Evolutionary conservation across 106 monocot genomes (phyloP), one percentile per base, ranked within the genome.

Genomic region (Apostasia shenzhenica): DNA sequence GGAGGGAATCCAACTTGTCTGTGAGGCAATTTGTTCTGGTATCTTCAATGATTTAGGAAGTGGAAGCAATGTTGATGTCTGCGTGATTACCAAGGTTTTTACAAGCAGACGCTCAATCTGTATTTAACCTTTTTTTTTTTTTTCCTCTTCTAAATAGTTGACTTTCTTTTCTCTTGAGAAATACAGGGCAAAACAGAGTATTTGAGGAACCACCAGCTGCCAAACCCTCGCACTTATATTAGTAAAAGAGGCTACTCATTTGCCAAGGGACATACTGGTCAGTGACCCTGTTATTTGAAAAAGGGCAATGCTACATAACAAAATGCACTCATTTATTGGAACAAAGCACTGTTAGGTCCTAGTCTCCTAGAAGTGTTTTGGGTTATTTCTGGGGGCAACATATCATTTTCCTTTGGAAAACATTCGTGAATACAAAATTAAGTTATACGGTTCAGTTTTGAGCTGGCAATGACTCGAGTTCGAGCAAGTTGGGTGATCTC

Each of bases 21-120:
- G 59, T 49, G 91, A 95, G 67, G 95, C 95, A 58, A 89, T 95
- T 39, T 91, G 91, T 66, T 85, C 91, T 72, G 91, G 95, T 53
- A 91, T 95, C 61, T 95, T 95, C 84, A 95, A 95, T 84, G 95
- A 95, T 45, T 77, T 95, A 67, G 95, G 91, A 4, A 91, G 95
- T 75, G 95, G 91, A 41, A 95, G 95, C 75, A 95, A 91, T 67
- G 91, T 95, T 48, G 95, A 95, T 79, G 81, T 95, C 58, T 95
- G 95, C 68, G 95, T 95, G 8, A 95, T 95, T 67, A 95, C 95
- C 9, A 88, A 92, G 84, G 95, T 62, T 94, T 54, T 61, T 13
- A 11, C 45, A 13, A 12, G 45, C 1, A 54, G 8, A 3, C 55
- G 11, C 5, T 45, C 41, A 54, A 6, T 6, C 7, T 9, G 3